Evolutionary conservation across 192 early-diverging fungal genomes (phyloP).

Genomic region (Coemansia sp.): DNA sequence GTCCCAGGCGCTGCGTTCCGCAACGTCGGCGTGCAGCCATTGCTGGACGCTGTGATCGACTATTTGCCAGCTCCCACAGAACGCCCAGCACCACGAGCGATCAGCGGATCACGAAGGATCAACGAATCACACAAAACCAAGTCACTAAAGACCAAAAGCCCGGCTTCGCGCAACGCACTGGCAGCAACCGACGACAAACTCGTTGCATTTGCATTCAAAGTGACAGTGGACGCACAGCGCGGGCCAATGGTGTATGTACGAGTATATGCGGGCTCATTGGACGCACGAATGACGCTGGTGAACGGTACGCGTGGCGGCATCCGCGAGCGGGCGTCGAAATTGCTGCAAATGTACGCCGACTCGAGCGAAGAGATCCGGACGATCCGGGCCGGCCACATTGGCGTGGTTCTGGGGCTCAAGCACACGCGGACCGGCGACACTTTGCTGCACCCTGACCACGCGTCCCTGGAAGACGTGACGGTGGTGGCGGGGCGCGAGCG

Average conservation of each 20-base stretch:
- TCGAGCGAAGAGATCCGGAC: conserved; percentile 77
- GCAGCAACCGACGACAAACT: conserved; percentile 58
- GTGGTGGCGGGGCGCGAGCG: background rate
- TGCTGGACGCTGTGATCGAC: conserved; percentile 84
- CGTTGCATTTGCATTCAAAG: conserved; percentile 93
- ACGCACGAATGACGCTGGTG: conserved; percentile 66
- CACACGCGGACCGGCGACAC: conserved; percentile 80
- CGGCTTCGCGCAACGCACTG: conserved; percentile 28
- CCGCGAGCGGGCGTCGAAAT: conserved; percentile 78
- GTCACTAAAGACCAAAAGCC: background rate
- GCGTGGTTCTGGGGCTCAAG: conserved; percentile 80
- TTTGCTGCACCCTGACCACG: conserved; percentile 61
- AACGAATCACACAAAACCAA: background rate
- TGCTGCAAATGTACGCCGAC: conserved; percentile 92
- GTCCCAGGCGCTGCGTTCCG: conserved; percentile 84
- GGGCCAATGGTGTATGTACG: conserved; percentile 90
- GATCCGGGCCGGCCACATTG: conserved; percentile 79
- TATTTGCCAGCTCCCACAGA: conserved; percentile 84
- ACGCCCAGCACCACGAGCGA: conserved; percentile 36
- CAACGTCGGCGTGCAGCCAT: conserved; percentile 90
- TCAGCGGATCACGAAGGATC: background rate
- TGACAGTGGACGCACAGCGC: conserved; percentile 78
- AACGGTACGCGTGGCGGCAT: conserved; percentile 61
- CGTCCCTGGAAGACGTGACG: conserved; percentile 8
- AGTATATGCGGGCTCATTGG: conserved; percentile 78